Percentiles rank a stretch among this genome's conserved stretches.
Evolutionary conservation across 192 early-diverging fungal species (phyloP).

Genomic region (Umbelopsis ramanniana): DNA sequence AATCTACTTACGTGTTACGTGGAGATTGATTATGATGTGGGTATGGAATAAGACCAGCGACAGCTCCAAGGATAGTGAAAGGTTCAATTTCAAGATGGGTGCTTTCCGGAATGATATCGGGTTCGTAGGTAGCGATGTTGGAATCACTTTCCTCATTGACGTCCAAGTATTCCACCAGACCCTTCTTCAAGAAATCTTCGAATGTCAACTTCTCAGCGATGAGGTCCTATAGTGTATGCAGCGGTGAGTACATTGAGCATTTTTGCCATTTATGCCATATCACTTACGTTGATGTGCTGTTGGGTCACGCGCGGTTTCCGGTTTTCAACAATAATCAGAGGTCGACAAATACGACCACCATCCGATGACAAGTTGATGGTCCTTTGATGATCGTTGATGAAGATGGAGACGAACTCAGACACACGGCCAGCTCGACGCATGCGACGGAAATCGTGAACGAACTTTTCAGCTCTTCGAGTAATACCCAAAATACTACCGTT

Average conservation of each 20-base stretch:
- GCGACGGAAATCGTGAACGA: slow-evolving; percentile 85
- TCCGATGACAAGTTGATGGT: slow-evolving; percentile 94
- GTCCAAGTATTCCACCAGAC: slow-evolving; percentile 95
- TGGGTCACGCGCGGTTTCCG: slow-evolving; percentile 67
- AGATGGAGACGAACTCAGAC: slow-evolving; percentile 90
- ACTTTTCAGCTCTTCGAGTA: slow-evolving; percentile 78
- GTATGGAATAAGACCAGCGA: slow-evolving; percentile 98
- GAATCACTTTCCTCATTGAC: slow-evolving; percentile 97
- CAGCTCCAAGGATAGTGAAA: slow-evolving; percentile 93
- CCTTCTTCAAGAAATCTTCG: slow-evolving; percentile 90
- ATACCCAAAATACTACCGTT: slow-evolving; percentile 95
- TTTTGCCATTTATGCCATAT: too few species aligned
- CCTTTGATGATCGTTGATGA: slow-evolving; percentile 78
- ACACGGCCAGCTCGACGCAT: slow-evolving; percentile 88
- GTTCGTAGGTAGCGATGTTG: slow-evolving; percentile 91
- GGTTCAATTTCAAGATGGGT: slow-evolving; percentile 97
- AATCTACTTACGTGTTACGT: slow-evolving; percentile 75
- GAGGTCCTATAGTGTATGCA: slow-evolving; percentile 41
- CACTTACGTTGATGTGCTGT: slow-evolving; percentile 63
- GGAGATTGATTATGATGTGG: slow-evolving; percentile 99
- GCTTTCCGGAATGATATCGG: slow-evolving; percentile 81
- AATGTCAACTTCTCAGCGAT: slow-evolving; percentile 67
- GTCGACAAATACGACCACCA: slow-evolving; percentile 95
- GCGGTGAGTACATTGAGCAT: neutral
- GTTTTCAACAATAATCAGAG: slow-evolving; percentile 93